A percentile compares a stretch with the other conserved stretches of the same genome.
Evolutionary conservation across 345 rosid species (phyloP).

Genomic region (Eucalyptus rudis): DNA sequence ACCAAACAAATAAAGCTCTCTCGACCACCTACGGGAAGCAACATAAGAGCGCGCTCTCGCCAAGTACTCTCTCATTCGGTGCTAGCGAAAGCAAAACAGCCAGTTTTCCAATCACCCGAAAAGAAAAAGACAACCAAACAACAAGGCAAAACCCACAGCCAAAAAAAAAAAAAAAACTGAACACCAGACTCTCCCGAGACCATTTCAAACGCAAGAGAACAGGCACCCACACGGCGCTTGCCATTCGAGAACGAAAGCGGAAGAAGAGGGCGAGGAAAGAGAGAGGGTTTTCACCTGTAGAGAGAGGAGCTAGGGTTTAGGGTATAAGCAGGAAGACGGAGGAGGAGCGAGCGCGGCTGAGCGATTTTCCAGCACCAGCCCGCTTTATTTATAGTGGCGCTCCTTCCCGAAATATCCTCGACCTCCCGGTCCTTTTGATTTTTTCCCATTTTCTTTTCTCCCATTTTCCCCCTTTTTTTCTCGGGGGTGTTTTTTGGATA

Average conservation of each 20-base stretch:
- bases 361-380: background rate
- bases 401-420: background rate
- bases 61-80: background rate
- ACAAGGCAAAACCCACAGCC: fast-evolving
- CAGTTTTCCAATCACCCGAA: background rate
- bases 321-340: background rate
- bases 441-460: background rate
- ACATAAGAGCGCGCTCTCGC: background rate
- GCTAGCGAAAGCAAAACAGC: background rate
- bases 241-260: background rate
- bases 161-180: background rate
- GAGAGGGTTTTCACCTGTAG: background rate
- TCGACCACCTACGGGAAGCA: background rate
- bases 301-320: background rate
- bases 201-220: background rate
- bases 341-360: background rate
- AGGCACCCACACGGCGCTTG: fast-evolving
- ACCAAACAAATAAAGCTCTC: background rate
- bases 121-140: background rate
- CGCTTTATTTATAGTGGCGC: background rate
- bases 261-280: background rate
- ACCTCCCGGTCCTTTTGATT: background rate
- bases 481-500: background rate
- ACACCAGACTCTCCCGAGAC: background rate
- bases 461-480: background rate